phyloP scores from a whole-genome alignment of 164 flowering plant species.

The Tinospora cordifolia region DNA sequence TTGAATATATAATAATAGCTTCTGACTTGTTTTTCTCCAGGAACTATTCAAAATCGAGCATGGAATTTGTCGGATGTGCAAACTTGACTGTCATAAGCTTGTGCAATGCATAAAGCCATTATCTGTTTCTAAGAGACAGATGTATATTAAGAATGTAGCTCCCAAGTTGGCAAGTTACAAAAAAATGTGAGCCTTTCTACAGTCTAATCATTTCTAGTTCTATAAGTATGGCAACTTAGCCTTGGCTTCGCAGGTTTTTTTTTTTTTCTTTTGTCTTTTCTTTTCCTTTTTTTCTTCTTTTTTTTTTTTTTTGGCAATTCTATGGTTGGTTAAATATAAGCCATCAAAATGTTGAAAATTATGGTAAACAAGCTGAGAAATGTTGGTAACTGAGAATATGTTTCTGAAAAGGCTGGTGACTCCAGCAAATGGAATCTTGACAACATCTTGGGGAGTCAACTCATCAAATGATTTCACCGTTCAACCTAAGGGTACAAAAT shows the following conservation, averaged over 20 bases:
- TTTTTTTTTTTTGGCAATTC: no score
- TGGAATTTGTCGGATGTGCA: constrained; percentile 78
- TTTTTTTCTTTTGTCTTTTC: no score
- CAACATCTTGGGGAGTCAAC: no score
- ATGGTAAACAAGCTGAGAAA: neutral
- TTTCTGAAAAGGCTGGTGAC: neutral
- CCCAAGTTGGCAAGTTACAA: constrained; percentile 52
- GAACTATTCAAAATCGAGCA: constrained; percentile 76
- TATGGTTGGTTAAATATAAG: neutral
- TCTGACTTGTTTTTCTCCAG: constrained; percentile 31
- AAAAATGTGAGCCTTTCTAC: constrained; percentile 50
- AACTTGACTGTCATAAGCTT: constrained; percentile 76
- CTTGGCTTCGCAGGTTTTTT: neutral
- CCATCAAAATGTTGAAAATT: neutral
- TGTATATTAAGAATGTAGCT: constrained; percentile 54
- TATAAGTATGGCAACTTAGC: neutral
- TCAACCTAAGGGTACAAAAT: no score
- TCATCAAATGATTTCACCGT: no score
- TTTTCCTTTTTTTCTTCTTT: no score
- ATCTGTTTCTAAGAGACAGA: constrained; percentile 39
- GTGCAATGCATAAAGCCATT: constrained; percentile 53
- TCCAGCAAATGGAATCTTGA: neutral
- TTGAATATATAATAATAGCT: neutral
- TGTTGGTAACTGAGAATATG: neutral
- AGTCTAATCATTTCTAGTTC: neutral